These are phyloP conservation scores for Pseudogymnoascus sp. DNA, from an alignment of 2,329 filamentous ascomycete genomes.

Conservation along the genomic window DNA sequence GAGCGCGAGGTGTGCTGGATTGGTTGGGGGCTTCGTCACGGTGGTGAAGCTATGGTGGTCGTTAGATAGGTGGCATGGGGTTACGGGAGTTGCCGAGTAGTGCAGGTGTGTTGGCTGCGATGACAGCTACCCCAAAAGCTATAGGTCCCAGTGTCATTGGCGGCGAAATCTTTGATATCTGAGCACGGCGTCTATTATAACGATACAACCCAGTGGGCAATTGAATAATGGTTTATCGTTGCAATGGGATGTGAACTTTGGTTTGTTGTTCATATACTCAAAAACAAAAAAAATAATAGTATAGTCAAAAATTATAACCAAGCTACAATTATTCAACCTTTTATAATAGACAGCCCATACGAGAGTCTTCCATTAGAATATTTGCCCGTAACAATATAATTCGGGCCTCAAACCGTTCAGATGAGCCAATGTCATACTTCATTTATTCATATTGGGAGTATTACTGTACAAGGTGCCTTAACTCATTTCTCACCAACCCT, in stretches of 20 bases:
- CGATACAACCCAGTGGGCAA: too few relatives aligned
- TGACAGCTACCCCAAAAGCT: not conserved
- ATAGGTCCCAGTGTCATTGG: not conserved
- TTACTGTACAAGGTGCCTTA: not conserved
- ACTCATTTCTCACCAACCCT: not conserved
- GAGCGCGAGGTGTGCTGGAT: not conserved
- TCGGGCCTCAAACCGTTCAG: not conserved
- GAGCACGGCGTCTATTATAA: not conserved
- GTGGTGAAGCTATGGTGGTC: not conserved
- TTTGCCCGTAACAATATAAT: not conserved
- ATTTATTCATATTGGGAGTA: not conserved
- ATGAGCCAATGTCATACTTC: not conserved
- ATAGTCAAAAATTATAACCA: not conserved
- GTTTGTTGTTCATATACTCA: not conserved
- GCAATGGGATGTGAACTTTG: not conserved
- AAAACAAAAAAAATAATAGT: not conserved
- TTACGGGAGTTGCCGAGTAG: conserved; percentile 1
- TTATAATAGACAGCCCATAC: not conserved
- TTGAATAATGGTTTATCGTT: not conserved
- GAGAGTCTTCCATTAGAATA: not conserved
- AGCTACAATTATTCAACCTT: not conserved
- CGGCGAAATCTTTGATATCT: not conserved
- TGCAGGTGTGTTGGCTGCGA: not conserved
- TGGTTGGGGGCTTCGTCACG: not conserved
- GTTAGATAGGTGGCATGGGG: conserved; percentile 2